Percentiles rank a stretch among this genome's conserved stretches.
Conservation (phyloP, 2,329 filamentous ascomycete species). For the Diaporthe humulicola region DNA sequence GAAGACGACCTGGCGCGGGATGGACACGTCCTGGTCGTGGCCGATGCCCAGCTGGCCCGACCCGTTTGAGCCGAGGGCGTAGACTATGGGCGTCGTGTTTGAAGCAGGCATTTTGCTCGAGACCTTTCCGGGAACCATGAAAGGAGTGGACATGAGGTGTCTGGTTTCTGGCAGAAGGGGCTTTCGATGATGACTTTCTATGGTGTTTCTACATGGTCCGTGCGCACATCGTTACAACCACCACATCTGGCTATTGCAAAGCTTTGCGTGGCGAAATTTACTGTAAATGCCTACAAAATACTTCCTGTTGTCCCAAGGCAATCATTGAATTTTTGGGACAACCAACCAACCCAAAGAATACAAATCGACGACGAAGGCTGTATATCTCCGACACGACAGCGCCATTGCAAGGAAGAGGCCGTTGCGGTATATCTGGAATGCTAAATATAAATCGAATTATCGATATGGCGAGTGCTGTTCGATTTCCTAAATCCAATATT, state of each 20-base stretch:
- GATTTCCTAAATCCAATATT: neutral
- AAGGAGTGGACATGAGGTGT: neutral
- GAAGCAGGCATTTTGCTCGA: neutral
- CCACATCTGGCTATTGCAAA: neutral
- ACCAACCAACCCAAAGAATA: neutral
- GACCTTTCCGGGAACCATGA: neutral
- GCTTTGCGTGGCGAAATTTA: neutral
- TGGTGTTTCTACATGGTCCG: neutral
- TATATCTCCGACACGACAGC: neutral
- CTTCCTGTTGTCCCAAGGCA: neutral
- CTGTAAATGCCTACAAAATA: neutral
- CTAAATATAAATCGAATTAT: neutral
- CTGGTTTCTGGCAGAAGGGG: neutral
- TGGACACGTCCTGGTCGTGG: constrained; percentile 78
- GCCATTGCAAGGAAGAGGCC: neutral
- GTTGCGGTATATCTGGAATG: neutral
- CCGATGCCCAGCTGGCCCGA: constrained; percentile 81
- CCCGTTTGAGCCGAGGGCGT: constrained; percentile 82
- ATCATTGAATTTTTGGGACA: neutral
- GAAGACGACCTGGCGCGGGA: constrained; percentile 74
- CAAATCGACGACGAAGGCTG: neutral
- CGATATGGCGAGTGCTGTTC: neutral
- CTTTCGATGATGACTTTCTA: neutral
- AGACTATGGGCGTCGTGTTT: constrained; percentile 65
- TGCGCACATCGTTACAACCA: neutral